Percentiles rank a stretch among this genome's conserved stretches.
Conservation (phyloP, 345 rosid genomes). For the Brassica juncea region DNA sequence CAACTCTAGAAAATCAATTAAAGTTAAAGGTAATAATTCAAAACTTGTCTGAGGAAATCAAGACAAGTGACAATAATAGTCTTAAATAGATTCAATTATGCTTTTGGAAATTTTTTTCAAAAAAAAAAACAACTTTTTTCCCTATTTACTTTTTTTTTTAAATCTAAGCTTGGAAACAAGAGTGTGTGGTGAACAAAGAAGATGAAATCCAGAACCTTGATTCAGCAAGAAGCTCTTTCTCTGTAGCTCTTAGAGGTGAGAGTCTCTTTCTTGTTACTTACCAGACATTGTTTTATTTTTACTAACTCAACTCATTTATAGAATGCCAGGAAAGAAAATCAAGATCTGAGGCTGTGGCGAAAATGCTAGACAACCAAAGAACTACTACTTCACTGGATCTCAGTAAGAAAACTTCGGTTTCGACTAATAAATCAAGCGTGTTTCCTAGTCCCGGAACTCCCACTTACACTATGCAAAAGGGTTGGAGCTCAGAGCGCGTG, state of each 20-base stretch:
- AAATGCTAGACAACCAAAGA: constrained; percentile 65
- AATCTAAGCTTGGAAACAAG: constrained; percentile 54
- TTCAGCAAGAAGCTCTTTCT: constrained; percentile 87
- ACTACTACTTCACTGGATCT: constrained; percentile 82
- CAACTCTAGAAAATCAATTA: constrained; percentile 53
- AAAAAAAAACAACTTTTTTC: constrained; percentile 10
- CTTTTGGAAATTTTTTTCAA: constrained; percentile 4
- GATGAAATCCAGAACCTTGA: constrained; percentile 54
- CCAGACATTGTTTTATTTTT: background rate
- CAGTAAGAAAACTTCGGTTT: constrained; percentile 55
- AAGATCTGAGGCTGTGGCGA: constrained; percentile 64
- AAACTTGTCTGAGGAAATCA: constrained; percentile 15
- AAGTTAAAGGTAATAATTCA: constrained; percentile 57
- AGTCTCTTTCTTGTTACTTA: background rate
- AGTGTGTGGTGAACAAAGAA: constrained; percentile 45
- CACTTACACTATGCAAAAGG: constrained; percentile 75
- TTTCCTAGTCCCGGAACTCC: constrained; percentile 96
- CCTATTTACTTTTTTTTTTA: constrained; percentile 11
- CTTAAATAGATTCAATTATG: constrained; percentile 23
- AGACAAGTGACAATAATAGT: constrained; percentile 18
- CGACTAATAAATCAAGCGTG: constrained; percentile 56
- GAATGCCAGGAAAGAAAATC: constrained; percentile 83
- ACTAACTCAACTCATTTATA: constrained; percentile 30
- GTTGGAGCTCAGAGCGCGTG: constrained; percentile 95
- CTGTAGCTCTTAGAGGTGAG: constrained; percentile 82